Conservation (phyloP, 139 green algal genomes). For the Monoraphidium neglectum region DNA sequence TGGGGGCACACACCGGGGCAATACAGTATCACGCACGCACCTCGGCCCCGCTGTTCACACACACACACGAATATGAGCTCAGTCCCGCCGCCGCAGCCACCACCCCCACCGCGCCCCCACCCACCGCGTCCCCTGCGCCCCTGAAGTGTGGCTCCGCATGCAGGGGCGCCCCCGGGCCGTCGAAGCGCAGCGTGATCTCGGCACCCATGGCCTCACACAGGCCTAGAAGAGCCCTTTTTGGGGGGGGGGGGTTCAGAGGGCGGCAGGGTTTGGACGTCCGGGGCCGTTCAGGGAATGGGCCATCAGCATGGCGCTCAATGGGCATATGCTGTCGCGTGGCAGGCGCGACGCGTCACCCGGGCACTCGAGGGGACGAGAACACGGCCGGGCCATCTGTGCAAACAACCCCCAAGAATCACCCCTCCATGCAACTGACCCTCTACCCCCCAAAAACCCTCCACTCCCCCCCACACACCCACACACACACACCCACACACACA, state of each 20-base stretch:
- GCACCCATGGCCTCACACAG: conserved; percentile 56
- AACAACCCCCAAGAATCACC: no score
- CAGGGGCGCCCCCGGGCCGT: conserved; percentile 55
- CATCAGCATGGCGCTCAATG: no score
- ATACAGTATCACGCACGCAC: background rate
- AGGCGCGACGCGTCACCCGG: no score
- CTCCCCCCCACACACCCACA: no score
- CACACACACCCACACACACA: no score
- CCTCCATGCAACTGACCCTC: no score
- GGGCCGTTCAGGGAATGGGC: background rate
- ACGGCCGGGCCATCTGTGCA: no score
- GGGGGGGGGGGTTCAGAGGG: conserved; percentile 66
- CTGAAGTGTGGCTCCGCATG: conserved; percentile 55
- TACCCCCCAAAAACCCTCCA: no score
- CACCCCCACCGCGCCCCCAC: background rate
- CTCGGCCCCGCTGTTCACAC: no score
- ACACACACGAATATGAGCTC: background rate
- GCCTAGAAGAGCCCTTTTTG: conserved; percentile 39
- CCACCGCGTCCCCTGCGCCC: conserved; percentile 7
- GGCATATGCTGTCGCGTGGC: no score
- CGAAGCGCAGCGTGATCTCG: conserved; percentile 53
- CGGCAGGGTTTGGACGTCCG: conserved; percentile 34
- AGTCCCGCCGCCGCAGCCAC: background rate
- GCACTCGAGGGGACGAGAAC: no score
- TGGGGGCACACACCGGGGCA: background rate